Evolutionary conservation across 2,329 filamentous ascomycete species (phyloP), one percentile per base, ranked within the genome.

Genomic region (Emergomyces pasteurianus): DNA sequence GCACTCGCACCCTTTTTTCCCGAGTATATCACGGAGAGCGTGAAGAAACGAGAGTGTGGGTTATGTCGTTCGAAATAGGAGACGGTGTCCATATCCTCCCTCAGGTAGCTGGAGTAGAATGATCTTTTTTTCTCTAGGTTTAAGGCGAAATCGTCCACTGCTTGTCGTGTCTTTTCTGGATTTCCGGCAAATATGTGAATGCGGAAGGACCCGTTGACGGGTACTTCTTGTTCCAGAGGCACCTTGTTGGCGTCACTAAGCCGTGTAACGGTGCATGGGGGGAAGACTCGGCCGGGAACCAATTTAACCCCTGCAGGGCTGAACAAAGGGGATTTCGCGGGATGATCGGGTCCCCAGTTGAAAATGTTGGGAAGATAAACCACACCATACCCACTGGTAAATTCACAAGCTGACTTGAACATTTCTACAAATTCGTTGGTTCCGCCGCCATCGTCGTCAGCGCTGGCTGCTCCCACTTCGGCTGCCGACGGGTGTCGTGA

Each of bases 351-450:
- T 10, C 87, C 88, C 89, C 90, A 95, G 77, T 95, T 96, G 74
- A 95, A 81, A 36, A 83, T 75, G 74, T 95, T 96, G 59, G 88
- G 81, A 65, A 86, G 82, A 77, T 96, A 96, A 36, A 86, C 87
- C 26, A 96, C 90, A 63, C 92, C 92, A 72, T 95, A 96, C 61
- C 92, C 92, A 65, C 88, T 91, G 12, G 91, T 96, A 74, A 96
- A 95, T 70, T 94, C 90, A 78, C 91, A 96, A 36, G 86, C 85
- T 61, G 89, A 89, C 73, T 96, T 96, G 80, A 96, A 96, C 0
- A 87, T 90, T 76, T 87, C 87, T 71, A 95, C 84, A 71, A 96
- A 96, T 12, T 88, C 85, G 69, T 92, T 92, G 16, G 26, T 71
- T 58, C 74, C 71, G 2, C 58, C 68, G 38, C 64, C 66, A 28